A percentile compares a stretch with the other conserved stretches of the same genome.
Conservation (phyloP, 257 asterid genomes). For the Ehretia macrophylla region DNA sequence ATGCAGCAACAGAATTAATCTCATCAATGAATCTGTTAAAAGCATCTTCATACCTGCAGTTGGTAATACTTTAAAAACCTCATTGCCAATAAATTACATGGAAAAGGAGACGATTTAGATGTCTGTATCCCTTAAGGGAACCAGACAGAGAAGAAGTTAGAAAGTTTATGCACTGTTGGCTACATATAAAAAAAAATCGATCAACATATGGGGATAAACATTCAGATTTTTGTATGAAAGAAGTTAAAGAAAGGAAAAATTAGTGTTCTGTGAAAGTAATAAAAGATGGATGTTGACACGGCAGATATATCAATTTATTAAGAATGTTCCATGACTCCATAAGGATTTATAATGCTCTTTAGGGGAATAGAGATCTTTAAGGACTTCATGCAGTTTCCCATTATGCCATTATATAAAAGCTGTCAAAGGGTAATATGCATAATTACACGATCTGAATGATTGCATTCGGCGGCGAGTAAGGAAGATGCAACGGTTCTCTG, state of each 20-base stretch:
- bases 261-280: no score
- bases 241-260: no score
- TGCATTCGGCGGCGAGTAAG: slow-evolving; percentile 83
- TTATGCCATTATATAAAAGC: neutral
- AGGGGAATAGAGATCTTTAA: neutral
- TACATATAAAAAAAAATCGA: no score
- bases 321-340: no score
- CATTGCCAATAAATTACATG: neutral
- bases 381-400: neutral
- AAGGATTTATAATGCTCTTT: no score
- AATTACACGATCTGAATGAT: slow-evolving; percentile 90
- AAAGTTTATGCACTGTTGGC: no score
- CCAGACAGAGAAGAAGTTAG: no score
- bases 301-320: no score
- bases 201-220: no score
- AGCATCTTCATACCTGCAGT: slow-evolving; percentile 90
- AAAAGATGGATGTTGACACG: no score
- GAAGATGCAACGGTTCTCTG: slow-evolving; percentile 98
- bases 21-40: slow-evolving; percentile 91
- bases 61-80: neutral
- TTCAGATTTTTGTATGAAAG: no score
- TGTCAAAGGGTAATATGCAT: neutral
- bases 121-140: no score
- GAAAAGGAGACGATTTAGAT: neutral
- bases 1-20: slow-evolving; percentile 87